Conservation (phyloP, 1,284 basidiomycete genomes). For the Irpex sp. region DNA sequence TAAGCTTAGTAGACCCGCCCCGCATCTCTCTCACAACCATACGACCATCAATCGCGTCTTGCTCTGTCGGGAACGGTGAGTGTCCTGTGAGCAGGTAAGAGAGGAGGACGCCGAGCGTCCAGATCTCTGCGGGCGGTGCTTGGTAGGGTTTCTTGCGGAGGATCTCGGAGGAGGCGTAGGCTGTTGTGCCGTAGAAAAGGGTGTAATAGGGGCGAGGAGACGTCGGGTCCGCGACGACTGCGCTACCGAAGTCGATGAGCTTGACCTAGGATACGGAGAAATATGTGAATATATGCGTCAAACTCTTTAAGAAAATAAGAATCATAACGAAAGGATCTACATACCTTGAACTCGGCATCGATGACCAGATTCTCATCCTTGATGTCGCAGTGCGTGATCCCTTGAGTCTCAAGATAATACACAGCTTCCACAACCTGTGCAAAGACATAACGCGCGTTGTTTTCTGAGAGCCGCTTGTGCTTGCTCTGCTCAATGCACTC, state of each 20-base stretch:
- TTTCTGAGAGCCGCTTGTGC: conserved; percentile 77
- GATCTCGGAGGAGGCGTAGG: conserved; percentile 81
- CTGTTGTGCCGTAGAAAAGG: conserved; percentile 78
- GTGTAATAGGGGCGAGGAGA: conserved; percentile 67
- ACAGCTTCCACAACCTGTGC: conserved; percentile 86
- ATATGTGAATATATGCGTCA: conserved; percentile 7
- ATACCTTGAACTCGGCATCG: conserved; percentile 67
- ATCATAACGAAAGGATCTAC: not conserved
- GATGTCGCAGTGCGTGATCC: conserved; percentile 88
- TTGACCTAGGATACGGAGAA: conserved; percentile 62
- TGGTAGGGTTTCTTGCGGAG: conserved; percentile 71
- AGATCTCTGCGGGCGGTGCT: conserved; percentile 82
- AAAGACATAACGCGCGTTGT: conserved; percentile 79
- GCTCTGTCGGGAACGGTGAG: conserved; percentile 77
- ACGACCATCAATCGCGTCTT: conserved; percentile 55
- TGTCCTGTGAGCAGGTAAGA: conserved; percentile 84
- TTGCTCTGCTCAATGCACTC: conserved; percentile 89
- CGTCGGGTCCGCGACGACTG: conserved; percentile 69
- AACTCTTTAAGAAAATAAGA: not conserved
- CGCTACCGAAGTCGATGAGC: conserved; percentile 91
- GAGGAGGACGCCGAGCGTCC: conserved; percentile 89
- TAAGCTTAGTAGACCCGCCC: not conserved
- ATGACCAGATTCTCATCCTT: conserved; percentile 94
- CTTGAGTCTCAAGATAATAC: conserved; percentile 69
- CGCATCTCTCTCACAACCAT: conserved; percentile 22